These are phyloP conservation scores for Candida takata DNA, from an alignment of 805 yeast species.

Conservation along the genomic window DNA sequence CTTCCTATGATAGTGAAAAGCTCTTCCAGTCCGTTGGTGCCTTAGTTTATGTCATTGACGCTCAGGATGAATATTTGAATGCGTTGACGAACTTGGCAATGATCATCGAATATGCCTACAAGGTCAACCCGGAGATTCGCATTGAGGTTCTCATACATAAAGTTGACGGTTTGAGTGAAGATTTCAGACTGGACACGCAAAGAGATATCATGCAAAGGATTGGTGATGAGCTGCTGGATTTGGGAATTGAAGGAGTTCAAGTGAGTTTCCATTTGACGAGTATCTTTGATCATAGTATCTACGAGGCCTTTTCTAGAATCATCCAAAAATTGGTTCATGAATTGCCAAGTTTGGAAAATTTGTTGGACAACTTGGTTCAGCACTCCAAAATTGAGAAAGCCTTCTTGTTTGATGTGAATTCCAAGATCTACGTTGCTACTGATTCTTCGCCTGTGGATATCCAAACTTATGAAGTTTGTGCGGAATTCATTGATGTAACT, in stretches of 20 bases:
- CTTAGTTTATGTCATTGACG: constrained; percentile 87
- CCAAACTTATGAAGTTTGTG: constrained; percentile 93
- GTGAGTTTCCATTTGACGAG: constrained; percentile 88
- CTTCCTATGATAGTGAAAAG: constrained; percentile 69
- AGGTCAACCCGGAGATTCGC: constrained; percentile 76
- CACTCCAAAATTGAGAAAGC: constrained; percentile 91
- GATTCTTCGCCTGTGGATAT: constrained; percentile 95
- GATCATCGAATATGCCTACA: constrained; percentile 82
- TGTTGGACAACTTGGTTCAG: constrained; percentile 82
- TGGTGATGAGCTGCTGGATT: constrained; percentile 84
- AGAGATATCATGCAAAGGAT: constrained; percentile 95
- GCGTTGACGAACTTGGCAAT: constrained; percentile 84
- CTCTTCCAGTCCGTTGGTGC: constrained; percentile 82
- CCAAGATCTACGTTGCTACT: constrained; percentile 92
- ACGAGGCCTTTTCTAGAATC: constrained; percentile 90
- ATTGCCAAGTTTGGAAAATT: constrained; percentile 77
- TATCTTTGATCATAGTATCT: constrained; percentile 91
- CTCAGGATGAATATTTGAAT: constrained; percentile 90
- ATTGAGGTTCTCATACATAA: constrained; percentile 93
- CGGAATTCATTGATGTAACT: constrained; percentile 93
- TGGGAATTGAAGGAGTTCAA: constrained; percentile 87
- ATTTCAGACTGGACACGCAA: constrained; percentile 88
- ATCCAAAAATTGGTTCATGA: constrained; percentile 89
- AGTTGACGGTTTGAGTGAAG: constrained; percentile 92
- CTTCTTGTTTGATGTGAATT: constrained; percentile 82